Conservation (phyloP, 495 filamentous ascomycete genomes). For the Aspergillus baeticus region DNA sequence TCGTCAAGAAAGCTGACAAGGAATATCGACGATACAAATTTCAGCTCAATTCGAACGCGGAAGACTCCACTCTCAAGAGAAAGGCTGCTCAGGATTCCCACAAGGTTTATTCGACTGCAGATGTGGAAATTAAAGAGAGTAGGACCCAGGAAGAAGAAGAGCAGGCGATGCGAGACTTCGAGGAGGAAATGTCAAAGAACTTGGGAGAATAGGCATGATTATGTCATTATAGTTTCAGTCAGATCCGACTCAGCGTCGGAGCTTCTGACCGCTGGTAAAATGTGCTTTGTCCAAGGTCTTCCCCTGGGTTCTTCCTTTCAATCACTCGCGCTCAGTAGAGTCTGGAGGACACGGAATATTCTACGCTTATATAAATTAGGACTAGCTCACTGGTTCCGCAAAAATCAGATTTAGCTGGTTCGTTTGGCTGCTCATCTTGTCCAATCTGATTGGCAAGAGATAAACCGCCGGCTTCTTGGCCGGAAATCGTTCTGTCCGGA, state of each 20-base stretch:
- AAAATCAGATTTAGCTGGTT: neutral
- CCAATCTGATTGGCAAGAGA: neutral
- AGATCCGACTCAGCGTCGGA: neutral
- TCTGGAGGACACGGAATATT: neutral
- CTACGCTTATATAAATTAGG: neutral
- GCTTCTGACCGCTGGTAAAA: neutral
- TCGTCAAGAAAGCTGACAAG: constrained; percentile 3
- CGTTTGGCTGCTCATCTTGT: neutral
- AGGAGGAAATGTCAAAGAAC: constrained; percentile 1
- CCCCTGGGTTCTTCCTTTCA: neutral
- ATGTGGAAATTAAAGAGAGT: constrained; percentile 1
- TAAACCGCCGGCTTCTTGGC: neutral
- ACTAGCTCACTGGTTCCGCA: neutral
- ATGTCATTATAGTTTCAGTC: neutral
- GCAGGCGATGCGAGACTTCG: neutral
- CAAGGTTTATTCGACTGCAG: constrained; percentile 4
- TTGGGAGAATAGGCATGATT: neutral
- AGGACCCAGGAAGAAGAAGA: neutral
- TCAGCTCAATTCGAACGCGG: constrained; percentile 1
- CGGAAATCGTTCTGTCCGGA: neutral
- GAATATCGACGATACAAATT: constrained; percentile 6
- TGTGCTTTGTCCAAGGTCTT: neutral
- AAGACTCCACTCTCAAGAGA: constrained; percentile 7
- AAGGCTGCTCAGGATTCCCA: constrained; percentile 6
- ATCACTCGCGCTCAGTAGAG: neutral